Evolutionary conservation across 2,329 filamentous ascomycete genomes (phyloP).

Genomic region (Fusarium nisikadoi): DNA sequence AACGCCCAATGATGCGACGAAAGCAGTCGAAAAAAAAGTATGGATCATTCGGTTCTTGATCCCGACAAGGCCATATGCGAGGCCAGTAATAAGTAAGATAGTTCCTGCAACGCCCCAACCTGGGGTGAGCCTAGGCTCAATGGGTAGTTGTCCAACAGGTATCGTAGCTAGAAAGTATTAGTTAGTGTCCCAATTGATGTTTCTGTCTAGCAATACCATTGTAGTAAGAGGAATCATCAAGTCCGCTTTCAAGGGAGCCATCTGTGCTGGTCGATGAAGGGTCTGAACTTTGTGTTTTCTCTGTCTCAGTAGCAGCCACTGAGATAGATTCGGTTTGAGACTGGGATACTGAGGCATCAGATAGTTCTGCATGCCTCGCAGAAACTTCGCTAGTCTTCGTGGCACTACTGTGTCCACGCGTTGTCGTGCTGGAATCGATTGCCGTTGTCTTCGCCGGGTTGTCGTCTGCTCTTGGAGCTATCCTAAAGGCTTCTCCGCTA

Average conservation of each 20-base stretch:
- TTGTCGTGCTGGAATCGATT: slow-evolving; percentile 19
- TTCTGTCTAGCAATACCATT: slow-evolving; percentile 47
- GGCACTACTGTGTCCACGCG: slow-evolving; percentile 13
- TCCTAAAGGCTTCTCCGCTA: slow-evolving; percentile 48
- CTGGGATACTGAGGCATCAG: slow-evolving; percentile 4
- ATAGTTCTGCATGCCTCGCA: slow-evolving; percentile 21
- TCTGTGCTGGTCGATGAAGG: slow-evolving; percentile 36
- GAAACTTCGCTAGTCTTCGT: slow-evolving; percentile 27
- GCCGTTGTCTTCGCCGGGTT: slow-evolving; percentile 21
- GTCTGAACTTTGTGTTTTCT: slow-evolving; percentile 18
- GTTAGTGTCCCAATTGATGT: neutral
- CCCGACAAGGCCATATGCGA: slow-evolving; percentile 77
- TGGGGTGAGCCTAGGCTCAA: slow-evolving; percentile 80
- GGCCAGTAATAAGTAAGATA: slow-evolving; percentile 78
- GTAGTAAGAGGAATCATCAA: slow-evolving; percentile 47
- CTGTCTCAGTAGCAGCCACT: slow-evolving; percentile 24
- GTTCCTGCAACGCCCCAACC: slow-evolving; percentile 82
- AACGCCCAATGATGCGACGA: slow-evolving; percentile 77
- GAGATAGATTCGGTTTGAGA: slow-evolving; percentile 19
- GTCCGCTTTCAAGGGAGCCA: slow-evolving; percentile 25
- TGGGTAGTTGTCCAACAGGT: slow-evolving; percentile 69
- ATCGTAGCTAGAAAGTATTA: slow-evolving; percentile 54
- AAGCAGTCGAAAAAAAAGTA: slow-evolving; percentile 82
- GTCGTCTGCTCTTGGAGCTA: slow-evolving; percentile 50
- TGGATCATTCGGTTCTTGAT: slow-evolving; percentile 85